These are phyloP conservation scores for Schwanniomyces sp. DNA, from an alignment of 805 yeast species.

Conservation along the genomic window DNA sequence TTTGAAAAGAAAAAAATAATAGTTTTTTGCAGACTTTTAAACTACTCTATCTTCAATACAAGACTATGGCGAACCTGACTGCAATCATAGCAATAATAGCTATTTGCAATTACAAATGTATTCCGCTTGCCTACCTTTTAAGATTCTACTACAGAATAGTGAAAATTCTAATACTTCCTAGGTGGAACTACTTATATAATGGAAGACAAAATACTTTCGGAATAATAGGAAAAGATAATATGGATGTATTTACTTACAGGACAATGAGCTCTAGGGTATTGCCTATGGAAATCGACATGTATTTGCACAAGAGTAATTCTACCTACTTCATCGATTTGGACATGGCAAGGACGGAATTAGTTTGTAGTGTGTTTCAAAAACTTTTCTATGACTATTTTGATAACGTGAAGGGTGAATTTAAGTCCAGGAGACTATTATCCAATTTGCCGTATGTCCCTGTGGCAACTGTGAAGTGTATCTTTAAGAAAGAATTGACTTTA, in stretches of 20 bases:
- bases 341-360: conserved; percentile 65
- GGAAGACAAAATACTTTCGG: conserved; percentile 33
- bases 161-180: conserved; percentile 40
- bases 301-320: conserved; percentile 83
- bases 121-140: conserved; percentile 66
- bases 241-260: conserved; percentile 45
- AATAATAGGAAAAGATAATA: conserved; percentile 18
- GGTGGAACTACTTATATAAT: conserved; percentile 14
- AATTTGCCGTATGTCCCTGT: conserved; percentile 71
- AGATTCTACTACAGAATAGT: conserved; percentile 57
- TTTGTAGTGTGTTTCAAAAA: conserved; percentile 57
- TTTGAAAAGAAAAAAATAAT: no score
- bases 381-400: conserved; percentile 48
- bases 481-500: conserved; percentile 71
- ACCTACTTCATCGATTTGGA: conserved; percentile 84
- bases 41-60: no score
- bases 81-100: conserved; percentile 16
- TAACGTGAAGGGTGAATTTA: conserved; percentile 35
- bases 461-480: conserved; percentile 66
- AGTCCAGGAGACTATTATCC: conserved; percentile 15
- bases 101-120: conserved; percentile 54
- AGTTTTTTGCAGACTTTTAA: no score
- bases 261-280: conserved; percentile 58
- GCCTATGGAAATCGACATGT: conserved; percentile 80
- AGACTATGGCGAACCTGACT: neutral